Evolutionary conservation across 169 alveolate species (phyloP).

Genomic region (Eimeria necatrix): DNA sequence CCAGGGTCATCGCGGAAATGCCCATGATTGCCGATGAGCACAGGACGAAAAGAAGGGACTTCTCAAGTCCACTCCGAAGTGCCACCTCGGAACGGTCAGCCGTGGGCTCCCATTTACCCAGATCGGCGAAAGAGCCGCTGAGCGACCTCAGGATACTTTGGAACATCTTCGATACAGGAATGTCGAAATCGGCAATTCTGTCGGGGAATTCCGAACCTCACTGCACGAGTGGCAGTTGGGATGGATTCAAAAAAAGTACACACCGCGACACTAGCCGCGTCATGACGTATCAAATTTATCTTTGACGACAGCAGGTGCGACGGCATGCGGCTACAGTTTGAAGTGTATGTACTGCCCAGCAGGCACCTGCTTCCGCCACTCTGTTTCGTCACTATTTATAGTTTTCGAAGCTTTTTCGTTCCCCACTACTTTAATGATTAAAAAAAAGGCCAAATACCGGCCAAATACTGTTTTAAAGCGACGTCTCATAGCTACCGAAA

Average conservation of each 20-base stretch:
- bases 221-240: constrained; percentile 68
- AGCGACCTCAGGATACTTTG: constrained; percentile 66
- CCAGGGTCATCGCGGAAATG: constrained; percentile 51
- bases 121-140: constrained; percentile 62
- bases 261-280: constrained; percentile 69
- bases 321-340: neutral
- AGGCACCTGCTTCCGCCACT: neutral
- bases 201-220: constrained; percentile 49
- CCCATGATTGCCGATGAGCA: constrained; percentile 75
- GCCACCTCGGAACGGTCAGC: constrained; percentile 66
- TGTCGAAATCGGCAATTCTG: constrained; percentile 40
- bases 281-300: constrained; percentile 41
- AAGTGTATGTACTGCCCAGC: constrained; percentile 57
- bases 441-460: neutral
- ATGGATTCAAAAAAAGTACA: constrained; percentile 52
- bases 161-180: constrained; percentile 48
- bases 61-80: constrained; percentile 61
- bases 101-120: constrained; percentile 55
- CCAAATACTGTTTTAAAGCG: neutral
- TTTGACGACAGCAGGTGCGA: constrained; percentile 48
- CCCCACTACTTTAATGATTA: neutral
- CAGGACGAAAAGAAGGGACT: constrained; percentile 52
- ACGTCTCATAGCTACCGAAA: neutral
- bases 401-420: constrained; percentile 6
- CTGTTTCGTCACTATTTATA: neutral